These are phyloP conservation scores for Wickerhamiella alocasiicola DNA, from an alignment of 805 yeast genomes.

Conservation along the genomic window DNA sequence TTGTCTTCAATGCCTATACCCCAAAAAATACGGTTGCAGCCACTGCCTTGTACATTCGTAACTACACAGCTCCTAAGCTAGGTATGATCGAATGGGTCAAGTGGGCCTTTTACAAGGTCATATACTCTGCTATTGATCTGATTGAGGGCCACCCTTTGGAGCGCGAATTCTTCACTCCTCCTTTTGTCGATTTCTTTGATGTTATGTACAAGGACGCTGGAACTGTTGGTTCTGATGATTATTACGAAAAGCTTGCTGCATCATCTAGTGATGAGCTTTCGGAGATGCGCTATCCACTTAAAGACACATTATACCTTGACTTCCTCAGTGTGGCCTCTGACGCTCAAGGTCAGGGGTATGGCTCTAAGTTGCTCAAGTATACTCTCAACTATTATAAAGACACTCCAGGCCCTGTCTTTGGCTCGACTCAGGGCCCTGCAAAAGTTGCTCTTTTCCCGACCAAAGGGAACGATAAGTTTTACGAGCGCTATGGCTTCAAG, in stretches of 20 bases:
- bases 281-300: not conserved
- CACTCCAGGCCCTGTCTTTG: not conserved
- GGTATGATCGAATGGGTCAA: too few species aligned
- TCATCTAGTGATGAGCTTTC: not conserved
- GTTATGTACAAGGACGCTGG: slow-evolving; percentile 3
- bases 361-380: not conserved
- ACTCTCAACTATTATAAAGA: not conserved
- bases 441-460: slow-evolving; percentile 8
- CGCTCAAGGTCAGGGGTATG: slow-evolving; percentile 6
- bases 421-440: not conserved
- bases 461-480: slow-evolving; percentile 4
- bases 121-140: too few species aligned
- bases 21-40: too few species aligned
- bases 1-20: too few species aligned
- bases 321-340: not conserved
- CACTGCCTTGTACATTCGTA: too few species aligned
- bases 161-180: not conserved
- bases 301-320: slow-evolving; percentile 4
- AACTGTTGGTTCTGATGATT: not conserved
- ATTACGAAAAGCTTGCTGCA: not conserved
- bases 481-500: slow-evolving; percentile 5
- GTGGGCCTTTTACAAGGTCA: too few species aligned
- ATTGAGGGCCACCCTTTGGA: not conserved
- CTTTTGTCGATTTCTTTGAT: not conserved
- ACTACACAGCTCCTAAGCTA: too few species aligned